These are phyloP conservation scores for Beauveria scarabaeidicola DNA, from an alignment of 2,329 filamentous ascomycete species.

Conservation along the genomic window DNA sequence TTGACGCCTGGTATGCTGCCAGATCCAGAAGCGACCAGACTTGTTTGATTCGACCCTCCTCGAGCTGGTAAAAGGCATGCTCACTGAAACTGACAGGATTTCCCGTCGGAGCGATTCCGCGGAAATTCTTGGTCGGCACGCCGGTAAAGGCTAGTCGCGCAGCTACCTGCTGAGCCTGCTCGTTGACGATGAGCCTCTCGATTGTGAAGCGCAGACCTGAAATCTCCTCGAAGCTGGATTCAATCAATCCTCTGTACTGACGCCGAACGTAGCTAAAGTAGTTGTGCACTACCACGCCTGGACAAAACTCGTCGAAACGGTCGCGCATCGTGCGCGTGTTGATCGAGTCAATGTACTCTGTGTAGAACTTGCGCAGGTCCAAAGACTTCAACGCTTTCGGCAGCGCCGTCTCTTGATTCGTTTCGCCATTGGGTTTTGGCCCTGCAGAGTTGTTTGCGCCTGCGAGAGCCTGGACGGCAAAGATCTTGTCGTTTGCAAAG, in stretches of 20 bases:
- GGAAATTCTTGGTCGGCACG: constrained; percentile 19
- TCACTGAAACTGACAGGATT: constrained; percentile 23
- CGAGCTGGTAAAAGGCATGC: constrained; percentile 27
- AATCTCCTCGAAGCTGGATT: constrained; percentile 21
- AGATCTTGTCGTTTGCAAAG: neutral
- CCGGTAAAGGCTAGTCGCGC: constrained; percentile 24
- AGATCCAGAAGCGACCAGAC: constrained; percentile 28
- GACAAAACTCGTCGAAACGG: constrained; percentile 21
- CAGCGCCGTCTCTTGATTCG: neutral
- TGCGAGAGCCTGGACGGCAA: neutral
- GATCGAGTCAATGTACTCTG: constrained; percentile 24
- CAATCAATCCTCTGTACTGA: constrained; percentile 22
- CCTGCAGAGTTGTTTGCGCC: neutral
- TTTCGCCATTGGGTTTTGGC: too few relatives aligned
- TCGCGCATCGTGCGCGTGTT: constrained; percentile 20
- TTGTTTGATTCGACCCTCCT: constrained; percentile 23
- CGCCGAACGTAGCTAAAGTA: constrained; percentile 15
- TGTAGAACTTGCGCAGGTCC: constrained; percentile 16
- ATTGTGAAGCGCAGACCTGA: constrained; percentile 20
- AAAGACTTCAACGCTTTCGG: neutral
- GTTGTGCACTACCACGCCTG: constrained; percentile 23
- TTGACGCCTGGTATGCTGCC: constrained; percentile 16
- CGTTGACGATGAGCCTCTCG: constrained; percentile 23
- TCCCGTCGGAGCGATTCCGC: constrained; percentile 22
- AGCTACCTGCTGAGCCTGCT: constrained; percentile 23